Percentiles rank a stretch among this genome's conserved stretches.
These are phyloP conservation scores for Arthrinium phaeospermum DNA, from an alignment of 2,329 filamentous ascomycete genomes.

Conservation along the genomic window DNA sequence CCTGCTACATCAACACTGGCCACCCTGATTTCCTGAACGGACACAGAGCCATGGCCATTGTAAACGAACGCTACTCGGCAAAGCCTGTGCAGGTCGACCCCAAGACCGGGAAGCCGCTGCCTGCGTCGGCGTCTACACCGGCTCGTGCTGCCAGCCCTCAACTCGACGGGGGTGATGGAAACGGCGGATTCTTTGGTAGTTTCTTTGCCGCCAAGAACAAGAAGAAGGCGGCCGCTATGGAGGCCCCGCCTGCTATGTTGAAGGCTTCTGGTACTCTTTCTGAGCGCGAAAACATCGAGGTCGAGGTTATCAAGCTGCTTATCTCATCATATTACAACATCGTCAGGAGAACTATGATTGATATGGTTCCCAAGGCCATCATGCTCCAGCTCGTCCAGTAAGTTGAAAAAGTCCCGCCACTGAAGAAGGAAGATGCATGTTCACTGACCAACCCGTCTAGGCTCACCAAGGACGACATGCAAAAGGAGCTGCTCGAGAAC, in stretches of 20 bases:
- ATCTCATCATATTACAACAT: slow-evolving; percentile 99
- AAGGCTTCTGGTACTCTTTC: slow-evolving; percentile 94
- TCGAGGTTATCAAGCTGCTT: slow-evolving; percentile 97
- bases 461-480: slow-evolving; percentile 98
- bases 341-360: slow-evolving; percentile 97
- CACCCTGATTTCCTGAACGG: slow-evolving; percentile 98
- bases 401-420: slow-evolving; percentile 46
- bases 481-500: slow-evolving; percentile 92
- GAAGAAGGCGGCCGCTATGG: slow-evolving; percentile 99
- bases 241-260: slow-evolving; percentile 87
- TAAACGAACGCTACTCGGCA: slow-evolving; percentile 86
- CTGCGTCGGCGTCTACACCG: slow-evolving; percentile 64
- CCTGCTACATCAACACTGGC: slow-evolving; percentile 97
- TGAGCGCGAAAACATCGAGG: slow-evolving; percentile 93
- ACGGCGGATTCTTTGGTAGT: slow-evolving; percentile 92
- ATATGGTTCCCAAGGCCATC: slow-evolving; percentile 99
- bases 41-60: slow-evolving; percentile 96
- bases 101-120: slow-evolving; percentile 95
- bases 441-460: slow-evolving; percentile 51
- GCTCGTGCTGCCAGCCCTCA: slow-evolving; percentile 79
- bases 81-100: slow-evolving; percentile 96
- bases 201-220: slow-evolving; percentile 99
- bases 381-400: slow-evolving; percentile 97
- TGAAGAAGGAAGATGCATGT: too few species aligned
- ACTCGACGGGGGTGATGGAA: slow-evolving; percentile 57